Evolutionary conservation across 1,284 basidiomycete genomes (phyloP).

Genomic region (Pholiota adiposa): DNA sequence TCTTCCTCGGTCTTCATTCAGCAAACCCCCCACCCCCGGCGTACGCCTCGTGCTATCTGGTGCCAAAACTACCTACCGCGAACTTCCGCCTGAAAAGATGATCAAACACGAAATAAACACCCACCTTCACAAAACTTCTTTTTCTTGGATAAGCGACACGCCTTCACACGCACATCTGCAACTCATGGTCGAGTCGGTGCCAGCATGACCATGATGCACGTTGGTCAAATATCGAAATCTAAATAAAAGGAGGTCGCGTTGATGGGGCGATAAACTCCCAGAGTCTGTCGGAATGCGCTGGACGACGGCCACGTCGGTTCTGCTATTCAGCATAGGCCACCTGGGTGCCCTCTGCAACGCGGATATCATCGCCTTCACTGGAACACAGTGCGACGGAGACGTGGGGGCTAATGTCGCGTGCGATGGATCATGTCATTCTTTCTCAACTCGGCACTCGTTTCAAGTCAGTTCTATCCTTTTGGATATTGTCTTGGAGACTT

Average conservation of each 20-base stretch:
- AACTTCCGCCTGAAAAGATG: too few relatives aligned
- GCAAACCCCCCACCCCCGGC: too few relatives aligned
- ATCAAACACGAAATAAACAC: background rate
- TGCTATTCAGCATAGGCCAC: background rate
- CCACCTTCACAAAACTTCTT: background rate
- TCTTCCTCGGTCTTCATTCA: too few relatives aligned
- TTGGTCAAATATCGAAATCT: background rate
- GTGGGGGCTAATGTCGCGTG: slow-evolving; percentile 7
- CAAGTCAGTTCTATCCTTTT: background rate
- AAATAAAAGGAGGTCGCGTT: background rate
- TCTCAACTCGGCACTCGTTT: slow-evolving; percentile 8
- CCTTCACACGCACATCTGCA: background rate
- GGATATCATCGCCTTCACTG: slow-evolving; percentile 10
- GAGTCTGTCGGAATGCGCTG: background rate
- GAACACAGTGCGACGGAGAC: background rate
- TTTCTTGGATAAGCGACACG: background rate
- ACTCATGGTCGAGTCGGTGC: background rate
- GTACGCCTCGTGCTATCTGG: too few relatives aligned
- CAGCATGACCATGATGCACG: background rate
- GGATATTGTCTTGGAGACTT: too few relatives aligned
- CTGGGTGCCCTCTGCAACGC: background rate
- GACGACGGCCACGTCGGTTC: background rate
- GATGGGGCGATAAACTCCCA: background rate
- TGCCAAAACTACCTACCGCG: too few relatives aligned
- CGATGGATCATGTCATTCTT: slow-evolving; percentile 11